Evolutionary conservation across 2,329 filamentous ascomycete genomes (phyloP).

Genomic region (Fusarium domesticum): DNA sequence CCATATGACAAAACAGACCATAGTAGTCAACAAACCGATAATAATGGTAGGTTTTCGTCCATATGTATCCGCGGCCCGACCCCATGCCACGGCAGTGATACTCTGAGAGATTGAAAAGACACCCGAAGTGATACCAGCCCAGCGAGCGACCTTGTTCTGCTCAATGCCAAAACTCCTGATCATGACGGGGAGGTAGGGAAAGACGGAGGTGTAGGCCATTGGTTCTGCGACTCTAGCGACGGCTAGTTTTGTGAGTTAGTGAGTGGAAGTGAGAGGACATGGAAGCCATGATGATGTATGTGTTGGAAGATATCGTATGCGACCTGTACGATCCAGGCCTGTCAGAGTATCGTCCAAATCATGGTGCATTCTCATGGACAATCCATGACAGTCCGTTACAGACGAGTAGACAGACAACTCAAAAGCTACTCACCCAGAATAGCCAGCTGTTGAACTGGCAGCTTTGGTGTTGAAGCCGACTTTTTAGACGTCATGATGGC

Average conservation of each 20-base stretch:
- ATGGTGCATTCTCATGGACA: constrained; percentile 2
- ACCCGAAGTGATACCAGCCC: constrained; percentile 72
- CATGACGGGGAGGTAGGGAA: constrained; percentile 75
- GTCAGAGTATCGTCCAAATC: not conserved
- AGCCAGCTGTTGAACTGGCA: constrained; percentile 72
- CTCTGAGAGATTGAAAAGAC: constrained; percentile 72
- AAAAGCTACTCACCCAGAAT: constrained; percentile 64
- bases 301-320: no score
- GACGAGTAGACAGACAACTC: constrained; percentile 2
- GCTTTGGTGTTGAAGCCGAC: constrained; percentile 48
- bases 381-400: not conserved
- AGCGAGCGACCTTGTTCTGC: constrained; percentile 70
- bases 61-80: constrained; percentile 70
- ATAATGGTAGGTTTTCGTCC: constrained; percentile 84
- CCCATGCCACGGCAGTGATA: constrained; percentile 70
- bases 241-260: constrained; percentile 44
- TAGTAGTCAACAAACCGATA: constrained; percentile 69
- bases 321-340: not conserved
- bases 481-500: constrained; percentile 22
- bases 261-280: constrained; percentile 3
- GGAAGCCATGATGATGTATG: constrained; percentile 12
- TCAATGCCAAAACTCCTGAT: constrained; percentile 73
- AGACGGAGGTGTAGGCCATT: constrained; percentile 67
- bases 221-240: constrained; percentile 78
- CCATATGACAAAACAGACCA: constrained; percentile 77